Base-by-base conservation (phyloP, 768 basidiomycete species). In the Naematelia encephala region DNA sequence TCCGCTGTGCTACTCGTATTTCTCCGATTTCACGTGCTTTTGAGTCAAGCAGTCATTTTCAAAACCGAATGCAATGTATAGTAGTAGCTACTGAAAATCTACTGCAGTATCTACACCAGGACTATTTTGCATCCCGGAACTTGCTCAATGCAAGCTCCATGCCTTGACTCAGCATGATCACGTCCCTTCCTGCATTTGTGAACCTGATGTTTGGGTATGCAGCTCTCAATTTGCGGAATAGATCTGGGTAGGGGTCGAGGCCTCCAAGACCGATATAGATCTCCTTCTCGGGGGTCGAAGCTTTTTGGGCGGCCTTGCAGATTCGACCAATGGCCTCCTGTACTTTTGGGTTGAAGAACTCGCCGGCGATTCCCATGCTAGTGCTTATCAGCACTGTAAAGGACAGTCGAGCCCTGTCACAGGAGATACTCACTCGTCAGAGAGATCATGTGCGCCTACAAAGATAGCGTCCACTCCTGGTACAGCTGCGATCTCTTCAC, bases 251-350 rank as follows among this genome's bases (percentile, higher is more conserved):
- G n/a, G n/a, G n/a, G n/a, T 63, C 62, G 23, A 63, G 28, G 11
- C 62, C 62, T 19, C 62, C 62, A 21, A 63, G 28, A 11, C 62
- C 62, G 2, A 63, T 50, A 30, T 42, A 59, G 51, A 51, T 46
- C 5, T 22, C 30, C 27, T 27, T 21, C 22, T 22, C 58, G n/a
- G n/a, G n/a, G n/a, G n/a, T n/a, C n/a, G n/a, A n/a, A n/a, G n/a
- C n/a, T n/a, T n/a, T n/a, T 42, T 28, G 21, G 21, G 57, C 57
- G 23, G 62, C 62, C 11, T 30, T 30, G 27, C 56, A 57, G 48
- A 63, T 63, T 13, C 54, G 51, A 30, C 45, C 50, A 1, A 63
- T 28, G 13, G 62, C 62, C 22, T 59, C 54, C 16, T 49, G 53
- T 1, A 63, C 34, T 4, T 27, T 43, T 16, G 53, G 52, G 30